Evolutionary conservation across 192 early-diverging fungal genomes (phyloP), one percentile per base, ranked within the genome.

Genomic region (Linderina pennispora): DNA sequence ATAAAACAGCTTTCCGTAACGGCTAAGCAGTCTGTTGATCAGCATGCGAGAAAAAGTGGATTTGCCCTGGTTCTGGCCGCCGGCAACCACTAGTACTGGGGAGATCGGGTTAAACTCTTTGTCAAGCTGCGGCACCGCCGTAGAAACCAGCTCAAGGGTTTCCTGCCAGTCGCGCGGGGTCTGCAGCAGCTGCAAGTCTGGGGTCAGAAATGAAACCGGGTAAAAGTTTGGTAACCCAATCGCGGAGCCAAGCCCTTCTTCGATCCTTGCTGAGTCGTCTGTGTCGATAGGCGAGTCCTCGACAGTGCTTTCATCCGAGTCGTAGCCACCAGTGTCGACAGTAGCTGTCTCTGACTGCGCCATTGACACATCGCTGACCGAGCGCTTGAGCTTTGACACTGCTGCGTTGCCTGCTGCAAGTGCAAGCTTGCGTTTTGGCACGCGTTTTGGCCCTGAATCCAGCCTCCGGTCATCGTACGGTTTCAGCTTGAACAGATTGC

Each of bases 21-120:
- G 65, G 37, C 77, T 71, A 18, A 96, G 50, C 46, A 96, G 50
- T 19, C 73, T 68, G 71, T 98, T 98, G 20, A 84, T 44, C 20
- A 90, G 45, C 39, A 83, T 79, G 17, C 84, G 77, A n/a, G 80
- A 65, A 47, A 92, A 85, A 0, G 90, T 93, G 16, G 92, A 95
- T 61, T 98, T 98, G 1, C 95, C 95, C 39, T 82, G 80, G 23
- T 88, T 83, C 54, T 84, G 87, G 35, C 68, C 70, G 7, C 94
- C 94, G 19, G 85, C 82, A 21, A 90, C 72, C 4, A 86, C 79
- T 2, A 72, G 59, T 0, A 88, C 65, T 8, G 78, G 78, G 10
- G 73, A 51, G 0, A 49, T 54, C 9, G 61, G 58, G 19, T 61
- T 57, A 35, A 69, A 62, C 16, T 24, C 40, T 0, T 58, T 50